Base-by-base conservation (phyloP, 2,329 filamentous ascomycete genomes). In the Emmonsiellopsis sp. region DNA sequence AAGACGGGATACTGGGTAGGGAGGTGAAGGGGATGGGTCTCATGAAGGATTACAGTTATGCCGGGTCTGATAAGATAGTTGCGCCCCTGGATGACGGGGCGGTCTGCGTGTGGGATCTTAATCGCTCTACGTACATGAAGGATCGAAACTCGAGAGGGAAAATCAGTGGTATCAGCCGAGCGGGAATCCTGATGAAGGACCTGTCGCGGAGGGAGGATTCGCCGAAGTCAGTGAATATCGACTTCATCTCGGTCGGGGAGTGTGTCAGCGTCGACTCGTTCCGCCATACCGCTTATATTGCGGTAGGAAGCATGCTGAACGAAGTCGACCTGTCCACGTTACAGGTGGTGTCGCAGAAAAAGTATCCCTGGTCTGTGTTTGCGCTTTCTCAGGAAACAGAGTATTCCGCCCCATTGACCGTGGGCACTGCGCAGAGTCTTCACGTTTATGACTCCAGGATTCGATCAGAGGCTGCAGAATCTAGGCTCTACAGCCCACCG, bases 61-160 rank as follows among this genome's bases (percentile, higher is more conserved):
- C 75, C 36, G 71, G 75, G n/a, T 70, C 79, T 14, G 74, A 80
- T 27, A 74, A 84, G 52, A 83, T 88, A 0, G 78, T 95, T 13
- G 85, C 86, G 0, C 88, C 90, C 2, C 74, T 95, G 6, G 88
- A 94, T 54, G 88, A 96, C 64, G 90, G 90, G 0, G 89, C 87
- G 50, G 79, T 96, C n/a, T 88, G 85, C 60, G 71, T 95, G 6
- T 96, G 90, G 90, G 87, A 95, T 63, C 73, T 88, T 49, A 82
- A 78, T 52, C 63, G 66, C 43, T 55, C 44, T 48, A 55, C 36
- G 53, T 65, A 69, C 53, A 58, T 57, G 1, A 58, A 59, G 17
- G 59, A 59, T 5, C 64, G 65, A 2, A 61, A 59, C 9, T 57
- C 60, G 17, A 78, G 76, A 33, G 71, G 72, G 47, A 79, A 75